These are phyloP conservation scores for Aspergillus sp. DNA, from an alignment of 2,329 filamentous ascomycete genomes.

Conservation along the genomic window DNA sequence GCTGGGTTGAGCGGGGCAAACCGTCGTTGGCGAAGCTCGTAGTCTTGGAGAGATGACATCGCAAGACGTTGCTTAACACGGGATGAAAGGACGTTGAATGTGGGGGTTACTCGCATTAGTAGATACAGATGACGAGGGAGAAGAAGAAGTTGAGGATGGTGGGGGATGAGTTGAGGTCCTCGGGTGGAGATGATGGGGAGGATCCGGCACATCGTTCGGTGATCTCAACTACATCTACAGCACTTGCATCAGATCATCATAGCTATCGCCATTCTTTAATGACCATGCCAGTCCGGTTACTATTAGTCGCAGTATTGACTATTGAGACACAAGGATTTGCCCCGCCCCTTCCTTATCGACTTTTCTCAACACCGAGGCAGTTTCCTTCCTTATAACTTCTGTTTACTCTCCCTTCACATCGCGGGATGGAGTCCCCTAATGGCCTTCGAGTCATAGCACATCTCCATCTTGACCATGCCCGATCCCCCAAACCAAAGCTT, in stretches of 20 bases:
- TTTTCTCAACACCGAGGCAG: neutral
- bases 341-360: neutral
- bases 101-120: neutral
- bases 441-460: neutral
- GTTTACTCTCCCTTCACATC: neutral
- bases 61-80: neutral
- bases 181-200: slow-evolving; percentile 1
- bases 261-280: neutral
- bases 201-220: neutral
- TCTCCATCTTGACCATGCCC: neutral
- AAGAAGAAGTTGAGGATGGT: neutral
- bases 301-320: neutral
- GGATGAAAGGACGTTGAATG: neutral
- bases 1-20: slow-evolving; percentile 52
- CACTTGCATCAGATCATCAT: neutral
- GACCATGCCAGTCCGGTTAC: neutral
- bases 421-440: neutral
- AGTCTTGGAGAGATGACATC: slow-evolving; percentile 24
- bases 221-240: neutral
- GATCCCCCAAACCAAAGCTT: neutral
- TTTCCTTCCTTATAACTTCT: neutral
- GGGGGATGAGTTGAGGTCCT: neutral
- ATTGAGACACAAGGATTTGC: neutral
- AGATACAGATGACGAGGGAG: neutral
- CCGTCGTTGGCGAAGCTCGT: slow-evolving; percentile 36